A percentile compares a stretch with the other conserved stretches of the same genome.
phyloP scores from a whole-genome alignment of 495 filamentous ascomycete genomes.

The Amniculicola lignicola region DNA sequence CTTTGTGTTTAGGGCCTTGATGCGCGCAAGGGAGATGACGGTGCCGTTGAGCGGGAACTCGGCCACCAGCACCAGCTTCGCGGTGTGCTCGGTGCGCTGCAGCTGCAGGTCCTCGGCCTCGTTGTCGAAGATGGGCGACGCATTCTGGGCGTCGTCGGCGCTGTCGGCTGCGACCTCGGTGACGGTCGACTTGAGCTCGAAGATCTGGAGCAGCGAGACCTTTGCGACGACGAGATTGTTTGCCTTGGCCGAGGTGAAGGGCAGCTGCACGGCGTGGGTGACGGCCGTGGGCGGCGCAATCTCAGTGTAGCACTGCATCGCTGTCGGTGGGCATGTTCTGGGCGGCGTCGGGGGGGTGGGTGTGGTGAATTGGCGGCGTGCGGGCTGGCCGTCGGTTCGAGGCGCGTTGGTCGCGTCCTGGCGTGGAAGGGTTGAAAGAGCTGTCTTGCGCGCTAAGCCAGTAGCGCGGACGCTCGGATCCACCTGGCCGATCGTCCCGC shows the following conservation, averaged over 20 bases:
- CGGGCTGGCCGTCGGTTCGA: too few relatives aligned
- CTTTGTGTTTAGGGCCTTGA: constrained; percentile 65
- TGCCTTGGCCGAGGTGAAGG: constrained; percentile 70
- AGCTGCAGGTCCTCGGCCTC: constrained; percentile 35
- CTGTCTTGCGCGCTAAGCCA: too few relatives aligned
- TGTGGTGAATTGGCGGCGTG: too few relatives aligned
- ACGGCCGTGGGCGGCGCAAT: constrained; percentile 89
- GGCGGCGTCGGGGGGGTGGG: background rate
- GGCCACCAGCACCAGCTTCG: constrained; percentile 79
- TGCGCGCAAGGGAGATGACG: constrained; percentile 71
- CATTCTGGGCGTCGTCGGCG: constrained; percentile 37
- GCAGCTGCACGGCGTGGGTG: constrained; percentile 75
- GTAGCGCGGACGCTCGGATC: too few relatives aligned
- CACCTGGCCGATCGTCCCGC: background rate
- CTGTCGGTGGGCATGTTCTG: constrained; percentile 11
- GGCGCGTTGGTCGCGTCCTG: too few relatives aligned
- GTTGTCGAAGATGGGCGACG: constrained; percentile 11
- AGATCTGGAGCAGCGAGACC: constrained; percentile 88
- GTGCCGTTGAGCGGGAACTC: constrained; percentile 81
- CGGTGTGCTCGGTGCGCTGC: constrained; percentile 55
- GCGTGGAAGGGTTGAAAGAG: too few relatives aligned
- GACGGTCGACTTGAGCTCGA: constrained; percentile 52
- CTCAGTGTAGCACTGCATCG: constrained; percentile 84
- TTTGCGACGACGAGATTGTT: constrained; percentile 85
- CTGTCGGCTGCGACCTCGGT: constrained; percentile 20